phyloP scores from a whole-genome alignment of 768 basidiomycete species.

The Tylopilus vinaceipallidus region DNA sequence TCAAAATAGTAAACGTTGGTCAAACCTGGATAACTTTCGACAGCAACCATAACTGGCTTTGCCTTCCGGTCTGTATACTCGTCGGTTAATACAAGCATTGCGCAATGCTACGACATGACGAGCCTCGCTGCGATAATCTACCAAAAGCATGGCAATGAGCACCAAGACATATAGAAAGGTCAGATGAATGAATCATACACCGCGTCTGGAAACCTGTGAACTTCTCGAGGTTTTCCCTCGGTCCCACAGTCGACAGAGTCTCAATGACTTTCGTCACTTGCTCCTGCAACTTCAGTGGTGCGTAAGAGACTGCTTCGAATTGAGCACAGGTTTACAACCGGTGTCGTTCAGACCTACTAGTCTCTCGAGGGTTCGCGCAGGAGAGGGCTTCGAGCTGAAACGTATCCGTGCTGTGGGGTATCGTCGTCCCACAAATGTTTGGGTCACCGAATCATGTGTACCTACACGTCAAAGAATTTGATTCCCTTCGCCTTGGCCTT shows the following conservation, averaged over 20 bases:
- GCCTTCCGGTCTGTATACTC: slow-evolving; percentile 55
- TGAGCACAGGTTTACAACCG: not conserved
- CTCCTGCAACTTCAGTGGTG: slow-evolving; percentile 58
- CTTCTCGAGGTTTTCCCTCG: slow-evolving; percentile 57
- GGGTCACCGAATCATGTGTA: slow-evolving; percentile 1
- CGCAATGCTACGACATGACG: slow-evolving; percentile 11
- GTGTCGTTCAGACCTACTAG: slow-evolving; percentile 34
- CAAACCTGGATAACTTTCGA: slow-evolving; percentile 62
- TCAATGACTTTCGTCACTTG: slow-evolving; percentile 60
- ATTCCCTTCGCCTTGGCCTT: slow-evolving; percentile 71
- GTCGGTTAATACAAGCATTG: slow-evolving; percentile 14
- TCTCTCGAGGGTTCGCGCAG: slow-evolving; percentile 33
- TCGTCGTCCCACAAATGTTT: slow-evolving; percentile 2
- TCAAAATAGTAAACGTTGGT: not conserved
- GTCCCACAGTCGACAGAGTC: slow-evolving; percentile 64
- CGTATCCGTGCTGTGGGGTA: slow-evolving; percentile 66
- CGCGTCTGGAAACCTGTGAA: slow-evolving; percentile 75
- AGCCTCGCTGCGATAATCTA: slow-evolving; percentile 78
- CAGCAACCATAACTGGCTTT: slow-evolving; percentile 79
- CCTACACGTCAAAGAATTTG: slow-evolving; percentile 87
- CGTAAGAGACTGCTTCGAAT: slow-evolving; percentile 46
- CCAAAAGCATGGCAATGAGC: slow-evolving; percentile 24
- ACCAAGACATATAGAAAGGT: not conserved
- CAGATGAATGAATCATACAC: slow-evolving; percentile 44
- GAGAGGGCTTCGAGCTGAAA: slow-evolving; percentile 50